Conservation (phyloP, 2,329 filamentous ascomycete genomes). For the Plenodomus tracheiphilus region DNA sequence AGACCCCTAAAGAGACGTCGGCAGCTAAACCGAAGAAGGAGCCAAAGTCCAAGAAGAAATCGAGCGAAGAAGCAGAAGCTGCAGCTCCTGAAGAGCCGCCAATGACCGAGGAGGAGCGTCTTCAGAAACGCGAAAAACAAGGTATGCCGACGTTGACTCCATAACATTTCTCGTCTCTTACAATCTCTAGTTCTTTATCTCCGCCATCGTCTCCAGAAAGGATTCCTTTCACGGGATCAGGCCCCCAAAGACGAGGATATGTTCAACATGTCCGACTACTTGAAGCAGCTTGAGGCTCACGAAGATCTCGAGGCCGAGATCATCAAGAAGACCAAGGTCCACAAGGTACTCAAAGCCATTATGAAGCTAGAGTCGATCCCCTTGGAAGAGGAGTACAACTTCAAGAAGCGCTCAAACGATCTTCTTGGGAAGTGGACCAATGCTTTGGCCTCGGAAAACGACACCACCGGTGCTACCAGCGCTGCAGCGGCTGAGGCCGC, state of each 20-base stretch:
- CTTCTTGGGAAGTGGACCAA: slow-evolving; percentile 90
- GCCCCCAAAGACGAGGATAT: slow-evolving; percentile 86
- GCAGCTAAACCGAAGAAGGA: slow-evolving; percentile 63
- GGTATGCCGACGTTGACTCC: slow-evolving; percentile 38
- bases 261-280: slow-evolving; percentile 74
- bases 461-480: slow-evolving; percentile 22
- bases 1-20: slow-evolving; percentile 43
- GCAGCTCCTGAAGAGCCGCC: slow-evolving; percentile 56
- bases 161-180: background rate
- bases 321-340: slow-evolving; percentile 91
- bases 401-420: slow-evolving; percentile 79
- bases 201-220: slow-evolving; percentile 92
- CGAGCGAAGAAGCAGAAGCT: slow-evolving; percentile 60
- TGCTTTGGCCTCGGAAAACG: slow-evolving; percentile 57
- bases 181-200: slow-evolving; percentile 74
- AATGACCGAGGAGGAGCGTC: slow-evolving; percentile 58
- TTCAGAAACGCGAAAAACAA: slow-evolving; percentile 62
- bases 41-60: slow-evolving; percentile 57
- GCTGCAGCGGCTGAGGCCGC: slow-evolving; percentile 20
- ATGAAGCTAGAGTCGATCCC: slow-evolving; percentile 79
- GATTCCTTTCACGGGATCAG: slow-evolving; percentile 82
- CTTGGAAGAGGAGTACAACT: slow-evolving; percentile 83
- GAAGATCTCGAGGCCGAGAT: slow-evolving; percentile 84
- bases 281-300: slow-evolving; percentile 79
- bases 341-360: slow-evolving; percentile 96